Percentiles rank a stretch among this genome's conserved stretches.
Evolutionary conservation across 768 basidiomycete genomes (phyloP).

Genomic region (Boletus reticulatus): DNA sequence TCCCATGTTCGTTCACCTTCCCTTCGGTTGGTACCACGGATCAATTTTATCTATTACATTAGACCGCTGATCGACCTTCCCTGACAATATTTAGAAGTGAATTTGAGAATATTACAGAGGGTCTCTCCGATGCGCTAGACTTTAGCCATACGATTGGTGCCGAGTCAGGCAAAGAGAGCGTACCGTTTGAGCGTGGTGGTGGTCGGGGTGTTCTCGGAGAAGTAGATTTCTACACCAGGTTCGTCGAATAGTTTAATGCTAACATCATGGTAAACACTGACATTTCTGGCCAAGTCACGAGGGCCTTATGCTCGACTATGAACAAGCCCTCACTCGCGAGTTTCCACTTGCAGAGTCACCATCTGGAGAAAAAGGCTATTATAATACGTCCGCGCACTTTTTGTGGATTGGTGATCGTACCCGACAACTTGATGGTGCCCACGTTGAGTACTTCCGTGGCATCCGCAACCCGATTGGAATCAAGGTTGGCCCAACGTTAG

Average conservation of each 20-base stretch:
- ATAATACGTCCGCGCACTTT: slow-evolving; percentile 93
- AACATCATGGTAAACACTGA: not conserved
- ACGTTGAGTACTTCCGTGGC: slow-evolving; percentile 93
- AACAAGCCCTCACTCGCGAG: slow-evolving; percentile 83
- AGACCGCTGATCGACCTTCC: slow-evolving; percentile 12
- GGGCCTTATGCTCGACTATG: slow-evolving; percentile 89
- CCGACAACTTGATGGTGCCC: slow-evolving; percentile 86
- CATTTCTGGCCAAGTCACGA: slow-evolving; percentile 61
- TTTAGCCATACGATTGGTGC: slow-evolving; percentile 89
- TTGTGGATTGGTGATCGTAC: slow-evolving; percentile 98
- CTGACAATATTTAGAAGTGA: slow-evolving; percentile 49
- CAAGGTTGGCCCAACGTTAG: slow-evolving; percentile 93
- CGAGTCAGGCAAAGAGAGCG: slow-evolving; percentile 43
- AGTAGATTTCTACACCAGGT: slow-evolving; percentile 94
- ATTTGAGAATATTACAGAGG: slow-evolving; percentile 82
- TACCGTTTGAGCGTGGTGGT: slow-evolving; percentile 70
- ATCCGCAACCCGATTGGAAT: slow-evolving; percentile 93
- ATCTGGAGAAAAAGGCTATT: slow-evolving; percentile 47
- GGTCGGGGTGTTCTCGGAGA: slow-evolving; percentile 72
- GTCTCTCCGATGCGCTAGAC: slow-evolving; percentile 88
- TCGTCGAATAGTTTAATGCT: slow-evolving; percentile 8
- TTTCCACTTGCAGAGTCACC: slow-evolving; percentile 41
- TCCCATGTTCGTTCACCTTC: slow-evolving; percentile 84
- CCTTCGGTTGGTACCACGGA: slow-evolving; percentile 49
- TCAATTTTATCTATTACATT: not conserved